Conservation (phyloP, 2,329 filamentous ascomycete species). For the Fusarium sp. region DNA sequence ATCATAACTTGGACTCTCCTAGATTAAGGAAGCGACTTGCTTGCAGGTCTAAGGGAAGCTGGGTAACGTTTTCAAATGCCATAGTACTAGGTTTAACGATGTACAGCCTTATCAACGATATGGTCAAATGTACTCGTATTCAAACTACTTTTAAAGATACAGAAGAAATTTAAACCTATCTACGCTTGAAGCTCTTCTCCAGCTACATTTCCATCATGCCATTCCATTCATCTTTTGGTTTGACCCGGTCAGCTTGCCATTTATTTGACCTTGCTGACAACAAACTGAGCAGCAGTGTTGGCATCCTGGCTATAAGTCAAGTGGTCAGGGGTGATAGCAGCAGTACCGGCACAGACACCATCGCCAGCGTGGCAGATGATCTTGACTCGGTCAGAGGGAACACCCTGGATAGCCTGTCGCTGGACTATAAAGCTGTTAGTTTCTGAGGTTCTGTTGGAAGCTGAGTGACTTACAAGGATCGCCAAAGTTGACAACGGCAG, state of each 20-base stretch:
- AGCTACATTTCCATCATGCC: background rate
- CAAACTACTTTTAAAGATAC: background rate
- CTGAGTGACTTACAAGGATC: slow-evolving; percentile 39
- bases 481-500: slow-evolving; percentile 45
- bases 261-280: slow-evolving; percentile 36
- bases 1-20: too few relatives aligned
- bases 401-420: slow-evolving; percentile 34
- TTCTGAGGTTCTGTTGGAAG: background rate
- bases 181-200: background rate
- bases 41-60: too few relatives aligned
- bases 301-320: slow-evolving; percentile 44
- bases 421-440: slow-evolving; percentile 28
- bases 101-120: rapidly evolving
- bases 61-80: too few relatives aligned
- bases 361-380: slow-evolving; percentile 48
- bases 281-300: slow-evolving; percentile 40
- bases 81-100: too few relatives aligned
- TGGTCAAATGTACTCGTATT: background rate
- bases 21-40: too few relatives aligned
- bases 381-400: slow-evolving; percentile 33
- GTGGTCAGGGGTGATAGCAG: slow-evolving; percentile 40
- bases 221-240: background rate
- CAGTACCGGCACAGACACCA: slow-evolving; percentile 44
- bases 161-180: background rate
- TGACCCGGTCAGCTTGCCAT: background rate